Evolutionary conservation across 306 rosid genomes (phyloP).

Genomic region (Abrus pulchellus): DNA sequence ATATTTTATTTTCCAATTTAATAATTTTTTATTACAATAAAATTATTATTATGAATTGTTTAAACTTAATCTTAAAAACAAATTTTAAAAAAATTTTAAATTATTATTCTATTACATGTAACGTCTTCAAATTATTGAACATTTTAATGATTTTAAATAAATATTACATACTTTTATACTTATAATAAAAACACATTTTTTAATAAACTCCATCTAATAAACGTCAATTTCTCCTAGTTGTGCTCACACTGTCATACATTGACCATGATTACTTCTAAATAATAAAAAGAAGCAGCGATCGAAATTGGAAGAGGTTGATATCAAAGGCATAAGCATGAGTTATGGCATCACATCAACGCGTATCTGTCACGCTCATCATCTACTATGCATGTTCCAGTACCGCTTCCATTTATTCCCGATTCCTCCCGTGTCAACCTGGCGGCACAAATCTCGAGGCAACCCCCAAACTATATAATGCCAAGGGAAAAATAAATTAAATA

Average conservation of each 20-base stretch:
- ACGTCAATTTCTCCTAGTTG: not conserved
- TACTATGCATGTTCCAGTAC: not conserved
- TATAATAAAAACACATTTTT: not conserved
- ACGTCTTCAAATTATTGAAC: too few relatives aligned
- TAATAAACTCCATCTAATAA: not conserved
- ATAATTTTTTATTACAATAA: too few relatives aligned
- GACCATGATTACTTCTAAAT: not conserved
- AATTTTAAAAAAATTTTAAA: too few relatives aligned
- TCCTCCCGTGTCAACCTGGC: constrained; percentile 18
- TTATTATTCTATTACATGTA: too few relatives aligned
- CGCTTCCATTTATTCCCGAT: not conserved
- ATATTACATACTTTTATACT: too few relatives aligned
- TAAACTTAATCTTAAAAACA: too few relatives aligned
- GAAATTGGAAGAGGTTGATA: not conserved
- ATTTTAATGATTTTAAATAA: too few relatives aligned
- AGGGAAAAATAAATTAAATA: not conserved
- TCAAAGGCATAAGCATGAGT: not conserved
- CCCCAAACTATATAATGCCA: constrained; percentile 20
- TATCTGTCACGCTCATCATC: constrained; percentile 17
- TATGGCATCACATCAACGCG: constrained; percentile 22
- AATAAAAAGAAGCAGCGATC: too few relatives aligned
- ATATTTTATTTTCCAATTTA: too few relatives aligned
- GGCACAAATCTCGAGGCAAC: constrained; percentile 35
- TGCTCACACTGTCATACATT: not conserved
- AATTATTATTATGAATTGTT: too few relatives aligned